A percentile compares a stretch with the other conserved stretches of the same genome.
Conservation (phyloP, 73 alveolate species). For the Strombidium stylifer region DNA sequence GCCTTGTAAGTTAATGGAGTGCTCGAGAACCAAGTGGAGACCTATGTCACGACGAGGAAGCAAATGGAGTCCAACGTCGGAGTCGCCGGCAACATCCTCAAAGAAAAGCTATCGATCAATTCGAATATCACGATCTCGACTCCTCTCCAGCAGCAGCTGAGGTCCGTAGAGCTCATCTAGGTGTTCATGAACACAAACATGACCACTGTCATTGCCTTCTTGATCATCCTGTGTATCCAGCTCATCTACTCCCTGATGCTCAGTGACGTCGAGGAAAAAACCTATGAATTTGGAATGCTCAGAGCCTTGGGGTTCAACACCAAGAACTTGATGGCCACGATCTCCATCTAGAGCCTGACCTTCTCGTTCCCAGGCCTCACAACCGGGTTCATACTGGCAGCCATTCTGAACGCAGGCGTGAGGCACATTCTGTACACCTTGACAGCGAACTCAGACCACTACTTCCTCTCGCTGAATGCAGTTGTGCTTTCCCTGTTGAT, state of each 20-base stretch:
- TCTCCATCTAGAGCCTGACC: constrained; percentile 71
- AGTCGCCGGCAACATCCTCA: constrained; percentile 30
- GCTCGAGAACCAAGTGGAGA: constrained; percentile 56
- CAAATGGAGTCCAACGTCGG: constrained; percentile 48
- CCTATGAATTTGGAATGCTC: constrained; percentile 94
- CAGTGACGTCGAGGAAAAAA: constrained; percentile 92
- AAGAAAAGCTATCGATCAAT: constrained; percentile 40
- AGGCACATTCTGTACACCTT: constrained; percentile 29
- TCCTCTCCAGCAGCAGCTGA: constrained; percentile 53
- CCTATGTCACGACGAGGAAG: constrained; percentile 43
- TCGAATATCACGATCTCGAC: constrained; percentile 41
- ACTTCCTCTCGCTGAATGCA: constrained; percentile 53
- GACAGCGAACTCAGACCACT: constrained; percentile 34
- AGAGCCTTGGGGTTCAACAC: constrained; percentile 91
- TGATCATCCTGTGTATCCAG: constrained; percentile 75
- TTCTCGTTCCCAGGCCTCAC: constrained; percentile 91
- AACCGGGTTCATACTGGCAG: constrained; percentile 73
- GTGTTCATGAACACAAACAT: constrained; percentile 78
- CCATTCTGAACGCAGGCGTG: constrained; percentile 33
- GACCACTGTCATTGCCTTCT: constrained; percentile 74
- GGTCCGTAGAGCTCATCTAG: constrained; percentile 26
- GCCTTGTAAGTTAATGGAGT: constrained; percentile 64
- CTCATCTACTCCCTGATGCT: constrained; percentile 90
- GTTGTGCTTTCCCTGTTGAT: constrained; percentile 59
- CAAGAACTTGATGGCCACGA: constrained; percentile 56